Evolutionary conservation across 768 basidiomycete species (phyloP).

Genomic region (Serendipita vermifera): DNA sequence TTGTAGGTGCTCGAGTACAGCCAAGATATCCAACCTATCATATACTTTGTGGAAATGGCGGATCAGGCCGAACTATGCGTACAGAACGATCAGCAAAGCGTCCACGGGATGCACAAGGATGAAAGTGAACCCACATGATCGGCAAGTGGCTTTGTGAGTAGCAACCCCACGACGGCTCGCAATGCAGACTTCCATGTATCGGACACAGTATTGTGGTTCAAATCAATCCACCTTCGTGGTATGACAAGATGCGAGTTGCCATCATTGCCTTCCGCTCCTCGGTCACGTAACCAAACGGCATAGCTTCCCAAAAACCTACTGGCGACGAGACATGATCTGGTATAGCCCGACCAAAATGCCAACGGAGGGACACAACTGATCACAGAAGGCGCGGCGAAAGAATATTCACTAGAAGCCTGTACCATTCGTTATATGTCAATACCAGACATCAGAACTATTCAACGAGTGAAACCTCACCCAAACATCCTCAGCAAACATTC

Average conservation of each 20-base stretch:
- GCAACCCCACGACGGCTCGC: neutral
- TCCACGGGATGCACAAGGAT: neutral
- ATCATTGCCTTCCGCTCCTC: neutral
- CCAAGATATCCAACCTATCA: neutral
- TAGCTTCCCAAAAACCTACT: neutral
- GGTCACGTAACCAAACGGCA: neutral
- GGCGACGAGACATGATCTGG: neutral
- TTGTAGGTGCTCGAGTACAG: neutral
- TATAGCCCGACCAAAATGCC: constrained; percentile 1
- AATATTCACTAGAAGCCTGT: neutral
- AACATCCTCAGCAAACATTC: neutral
- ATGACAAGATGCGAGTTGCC: neutral
- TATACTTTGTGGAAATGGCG: neutral
- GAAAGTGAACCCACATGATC: neutral
- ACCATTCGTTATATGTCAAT: neutral
- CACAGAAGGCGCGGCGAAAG: neutral
- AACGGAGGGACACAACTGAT: neutral
- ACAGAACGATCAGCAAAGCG: too few species aligned
- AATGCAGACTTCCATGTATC: neutral
- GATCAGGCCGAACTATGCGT: neutral
- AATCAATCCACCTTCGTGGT: constrained; percentile 2
- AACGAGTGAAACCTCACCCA: neutral
- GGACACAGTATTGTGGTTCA: neutral
- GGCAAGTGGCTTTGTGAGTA: neutral
- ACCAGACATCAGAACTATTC: neutral